Percentiles rank a stretch among this genome's conserved stretches.
Conservation (phyloP, 371 early-diverging fungal genomes). For the Mortierella sp. region DNA sequence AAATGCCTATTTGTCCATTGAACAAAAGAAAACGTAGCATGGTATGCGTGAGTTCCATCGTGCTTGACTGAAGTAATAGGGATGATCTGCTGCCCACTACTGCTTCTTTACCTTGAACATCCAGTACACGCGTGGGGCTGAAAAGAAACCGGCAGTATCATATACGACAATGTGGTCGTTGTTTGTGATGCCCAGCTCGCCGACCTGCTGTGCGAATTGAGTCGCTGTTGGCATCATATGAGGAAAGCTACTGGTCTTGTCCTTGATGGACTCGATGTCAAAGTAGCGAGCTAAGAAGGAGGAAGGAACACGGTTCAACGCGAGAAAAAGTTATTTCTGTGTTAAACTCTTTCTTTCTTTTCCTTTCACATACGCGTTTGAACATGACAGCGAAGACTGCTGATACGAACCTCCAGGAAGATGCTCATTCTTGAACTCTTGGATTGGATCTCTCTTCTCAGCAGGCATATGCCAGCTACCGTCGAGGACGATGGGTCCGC, state of each 20-base stretch:
- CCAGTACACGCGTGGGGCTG: slow-evolving; percentile 87
- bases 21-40: not conserved
- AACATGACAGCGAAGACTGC: not conserved
- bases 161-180: slow-evolving; percentile 84
- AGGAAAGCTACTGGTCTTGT: slow-evolving; percentile 72
- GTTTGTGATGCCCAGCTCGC: slow-evolving; percentile 76
- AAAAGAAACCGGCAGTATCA: slow-evolving; percentile 77
- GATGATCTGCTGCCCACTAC: not conserved
- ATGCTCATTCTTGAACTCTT: slow-evolving; percentile 64
- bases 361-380: not conserved
- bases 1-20: slow-evolving; percentile 66
- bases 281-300: slow-evolving; percentile 74
- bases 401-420: slow-evolving; percentile 61
- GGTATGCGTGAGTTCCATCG: not conserved
- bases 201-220: slow-evolving; percentile 73
- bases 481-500: slow-evolving; percentile 81
- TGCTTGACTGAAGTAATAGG: not conserved
- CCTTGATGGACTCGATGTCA: slow-evolving; percentile 83
- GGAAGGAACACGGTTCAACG: not conserved
- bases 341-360: not conserved
- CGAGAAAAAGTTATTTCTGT: not conserved
- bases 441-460: slow-evolving; percentile 71
- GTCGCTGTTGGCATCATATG: slow-evolving; percentile 85
- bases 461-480: slow-evolving; percentile 94
- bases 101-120: slow-evolving; percentile 73